phyloP scores from a whole-genome alignment of 345 rosid genomes.

The Erysimum cheiranthoides region DNA sequence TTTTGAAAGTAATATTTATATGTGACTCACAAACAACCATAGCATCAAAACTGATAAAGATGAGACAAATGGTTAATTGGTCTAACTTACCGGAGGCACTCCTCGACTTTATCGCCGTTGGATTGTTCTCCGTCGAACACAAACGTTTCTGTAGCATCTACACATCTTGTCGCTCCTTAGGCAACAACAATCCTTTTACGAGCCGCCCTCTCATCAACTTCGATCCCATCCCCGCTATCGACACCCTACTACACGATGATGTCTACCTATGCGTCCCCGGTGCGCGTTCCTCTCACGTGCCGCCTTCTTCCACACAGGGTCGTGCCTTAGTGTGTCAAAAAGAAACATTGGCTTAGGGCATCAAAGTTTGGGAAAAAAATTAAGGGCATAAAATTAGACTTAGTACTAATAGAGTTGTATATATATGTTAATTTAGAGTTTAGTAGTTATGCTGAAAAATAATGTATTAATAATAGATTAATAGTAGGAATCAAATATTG shows the following conservation, averaged over 20 bases:
- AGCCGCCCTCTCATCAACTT: not conserved
- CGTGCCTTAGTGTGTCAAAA: too few species aligned
- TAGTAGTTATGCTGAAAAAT: too few species aligned
- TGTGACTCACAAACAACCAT: not conserved
- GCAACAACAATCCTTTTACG: not conserved
- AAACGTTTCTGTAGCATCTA: not conserved
- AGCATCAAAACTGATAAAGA: not conserved
- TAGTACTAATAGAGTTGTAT: too few species aligned
- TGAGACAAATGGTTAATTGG: not conserved
- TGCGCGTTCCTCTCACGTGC: not conserved
- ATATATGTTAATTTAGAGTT: too few species aligned
- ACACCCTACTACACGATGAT: not conserved
- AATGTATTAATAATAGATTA: too few species aligned
- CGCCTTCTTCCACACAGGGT: not conserved
- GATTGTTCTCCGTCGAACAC: not conserved
- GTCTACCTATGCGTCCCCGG: too few species aligned
- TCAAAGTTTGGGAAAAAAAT: too few species aligned
- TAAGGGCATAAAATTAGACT: too few species aligned
- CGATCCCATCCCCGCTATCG: not conserved
- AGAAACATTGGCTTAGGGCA: too few species aligned
- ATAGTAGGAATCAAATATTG: too few species aligned
- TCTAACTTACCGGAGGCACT: not conserved
- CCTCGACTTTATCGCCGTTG: not conserved
- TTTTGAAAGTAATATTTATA: too few species aligned
- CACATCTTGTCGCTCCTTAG: constrained; percentile 1